A percentile compares a stretch with the other conserved stretches of the same genome.
These are phyloP conservation scores for Sporothrix luriei DNA, from an alignment of 2,329 filamentous ascomycete genomes.

Conservation along the genomic window DNA sequence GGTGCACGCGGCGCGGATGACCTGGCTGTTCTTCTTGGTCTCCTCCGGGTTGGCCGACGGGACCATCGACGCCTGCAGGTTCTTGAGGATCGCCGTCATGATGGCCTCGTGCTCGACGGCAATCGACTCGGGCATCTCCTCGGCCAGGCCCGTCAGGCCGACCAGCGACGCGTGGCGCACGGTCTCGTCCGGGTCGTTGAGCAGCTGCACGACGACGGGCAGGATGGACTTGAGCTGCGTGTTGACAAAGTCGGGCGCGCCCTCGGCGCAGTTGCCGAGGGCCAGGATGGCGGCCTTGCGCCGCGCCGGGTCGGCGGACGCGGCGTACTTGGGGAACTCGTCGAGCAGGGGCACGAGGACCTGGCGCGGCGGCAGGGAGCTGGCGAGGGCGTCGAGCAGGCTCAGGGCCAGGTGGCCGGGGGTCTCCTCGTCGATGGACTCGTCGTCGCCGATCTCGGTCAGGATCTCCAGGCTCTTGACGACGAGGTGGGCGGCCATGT, in stretches of 20 bases:
- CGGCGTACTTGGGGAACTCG: conserved; percentile 79
- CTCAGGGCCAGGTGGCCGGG: conserved; percentile 83
- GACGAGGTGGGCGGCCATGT: conserved; percentile 83
- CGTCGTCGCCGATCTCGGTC: conserved; percentile 79
- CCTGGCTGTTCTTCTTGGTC: conserved; percentile 75
- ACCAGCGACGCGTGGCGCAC: conserved; percentile 88
- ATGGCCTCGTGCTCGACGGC: conserved; percentile 81
- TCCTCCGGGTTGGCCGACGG: conserved; percentile 64
- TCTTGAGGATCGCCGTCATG: conserved; percentile 82
- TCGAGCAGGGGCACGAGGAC: conserved; percentile 91
- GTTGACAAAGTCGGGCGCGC: conserved; percentile 94
- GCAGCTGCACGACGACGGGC: conserved; percentile 78
- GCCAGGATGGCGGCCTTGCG: conserved; percentile 89
- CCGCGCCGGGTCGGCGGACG: conserved; percentile 71
- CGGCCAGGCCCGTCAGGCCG: conserved; percentile 84
- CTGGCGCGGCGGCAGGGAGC: conserved; percentile 86
- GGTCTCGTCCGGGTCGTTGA: conserved; percentile 79
- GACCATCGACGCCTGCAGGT: conserved; percentile 77
- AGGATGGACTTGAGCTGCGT: conserved; percentile 87
- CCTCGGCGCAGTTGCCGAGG: conserved; percentile 91
- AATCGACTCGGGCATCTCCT: conserved; percentile 90
- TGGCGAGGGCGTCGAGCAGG: conserved; percentile 85
- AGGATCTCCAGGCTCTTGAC: conserved; percentile 85
- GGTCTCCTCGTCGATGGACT: conserved; percentile 81
- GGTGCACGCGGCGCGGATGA: conserved; percentile 86